Evolutionary conservation across 1,139 yeast species (phyloP), one percentile per base, ranked within the genome.

Genomic region (Blastobotrys capitulatus): DNA sequence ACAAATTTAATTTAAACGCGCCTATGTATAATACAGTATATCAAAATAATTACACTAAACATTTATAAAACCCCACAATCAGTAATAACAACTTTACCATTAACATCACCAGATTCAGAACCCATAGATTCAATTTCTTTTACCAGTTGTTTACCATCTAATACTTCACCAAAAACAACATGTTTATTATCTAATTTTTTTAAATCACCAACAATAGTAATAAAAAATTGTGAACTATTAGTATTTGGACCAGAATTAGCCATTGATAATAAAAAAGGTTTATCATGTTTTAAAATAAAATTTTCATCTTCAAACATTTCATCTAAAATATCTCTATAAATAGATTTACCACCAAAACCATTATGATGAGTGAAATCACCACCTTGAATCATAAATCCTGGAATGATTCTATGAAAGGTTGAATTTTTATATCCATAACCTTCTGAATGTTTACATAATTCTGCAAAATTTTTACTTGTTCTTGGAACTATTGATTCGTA

Each of bases 401-500:
- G 69, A 48, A 77, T 73, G 8, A 76, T 73, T 31, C 80, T 62
- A 54, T 77, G 80, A 57, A 77, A 77, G 1, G 69, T 67, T 10
- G 72, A 59, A 32, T 65, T 62, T 54, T 74, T 67, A 60, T 75
- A 76, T 57, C 95, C 95, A 57, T 71, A 83, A 50, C 90, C 89
- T 75, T 83, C 80, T 73, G 83, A 89, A 60, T 89, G 89, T 55
- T 88, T 83, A 68, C 81, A 74, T 64, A 83, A 74, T 56, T 87
- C 87, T 69, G 70, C 67, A 64, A 71, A 71, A 62, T 90, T 90
- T 72, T 86, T 96, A 56, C 86, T 83, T 52, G 97, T 89, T 78
- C 87, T 86, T 71, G 97, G 97, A 44, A 83, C 92, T 58, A 61
- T 89, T 68, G 89, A 96, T 74, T 82, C 78, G 85, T 86, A 89